Conservation (phyloP, 2,329 filamentous ascomycete species). For the Paradendryphiella salina region DNA sequence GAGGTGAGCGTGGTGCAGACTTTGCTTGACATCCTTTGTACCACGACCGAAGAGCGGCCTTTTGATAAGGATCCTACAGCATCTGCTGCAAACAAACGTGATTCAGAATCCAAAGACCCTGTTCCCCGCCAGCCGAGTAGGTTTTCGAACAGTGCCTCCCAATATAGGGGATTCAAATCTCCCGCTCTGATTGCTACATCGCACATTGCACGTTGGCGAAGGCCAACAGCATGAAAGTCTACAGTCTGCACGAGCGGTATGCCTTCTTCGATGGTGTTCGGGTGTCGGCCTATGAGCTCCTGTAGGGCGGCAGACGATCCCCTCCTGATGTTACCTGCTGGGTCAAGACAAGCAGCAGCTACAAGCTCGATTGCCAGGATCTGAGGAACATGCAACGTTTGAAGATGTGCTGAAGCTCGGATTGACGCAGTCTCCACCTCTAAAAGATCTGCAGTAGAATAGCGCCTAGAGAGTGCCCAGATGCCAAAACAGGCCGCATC, state of each 20-base stretch:
- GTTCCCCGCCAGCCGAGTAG: slow-evolving; percentile 86
- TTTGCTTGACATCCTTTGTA: slow-evolving; percentile 45
- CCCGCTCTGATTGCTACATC: slow-evolving; percentile 74
- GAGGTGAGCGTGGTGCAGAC: slow-evolving; percentile 52
- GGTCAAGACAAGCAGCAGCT: slow-evolving; percentile 80
- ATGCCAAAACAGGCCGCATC: slow-evolving; percentile 96
- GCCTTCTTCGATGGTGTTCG: slow-evolving; percentile 77
- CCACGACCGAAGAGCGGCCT: slow-evolving; percentile 44
- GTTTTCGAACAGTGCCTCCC: slow-evolving; percentile 68
- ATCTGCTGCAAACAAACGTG: slow-evolving; percentile 70
- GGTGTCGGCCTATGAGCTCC: slow-evolving; percentile 90
- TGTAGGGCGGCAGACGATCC: slow-evolving; percentile 92
- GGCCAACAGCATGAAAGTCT: slow-evolving; percentile 89
- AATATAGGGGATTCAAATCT: slow-evolving; percentile 65
- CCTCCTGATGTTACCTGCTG: slow-evolving; percentile 88
- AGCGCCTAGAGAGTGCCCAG: slow-evolving; percentile 88
- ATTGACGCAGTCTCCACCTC: slow-evolving; percentile 56
- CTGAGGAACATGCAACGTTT: slow-evolving; percentile 63
- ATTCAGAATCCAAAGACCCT: slow-evolving; percentile 74
- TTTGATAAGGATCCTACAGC: slow-evolving; percentile 66
- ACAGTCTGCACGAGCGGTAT: slow-evolving; percentile 86
- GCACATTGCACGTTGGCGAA: slow-evolving; percentile 79
- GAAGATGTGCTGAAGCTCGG: slow-evolving; percentile 51
- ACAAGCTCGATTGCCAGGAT: slow-evolving; percentile 80
- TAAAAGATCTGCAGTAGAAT: slow-evolving; percentile 76